Evolutionary conservation across 768 basidiomycete genomes (phyloP).

Genomic region (Lentinula boryana): DNA sequence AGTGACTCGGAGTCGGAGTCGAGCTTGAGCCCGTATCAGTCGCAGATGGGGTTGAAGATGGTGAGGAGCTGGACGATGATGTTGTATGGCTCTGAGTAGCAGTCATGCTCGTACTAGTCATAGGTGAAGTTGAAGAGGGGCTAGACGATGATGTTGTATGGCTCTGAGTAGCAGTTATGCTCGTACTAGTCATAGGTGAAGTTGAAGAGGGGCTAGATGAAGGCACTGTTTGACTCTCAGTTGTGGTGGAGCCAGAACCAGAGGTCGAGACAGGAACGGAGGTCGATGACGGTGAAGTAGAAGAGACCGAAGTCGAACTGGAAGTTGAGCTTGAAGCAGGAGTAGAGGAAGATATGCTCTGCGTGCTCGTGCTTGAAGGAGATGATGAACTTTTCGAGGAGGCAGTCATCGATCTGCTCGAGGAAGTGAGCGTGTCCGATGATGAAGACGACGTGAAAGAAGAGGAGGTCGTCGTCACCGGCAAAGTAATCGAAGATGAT

Average conservation of each 20-base stretch:
- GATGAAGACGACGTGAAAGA: background rate
- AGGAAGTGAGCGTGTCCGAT: background rate
- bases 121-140: background rate
- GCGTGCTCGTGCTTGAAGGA: background rate
- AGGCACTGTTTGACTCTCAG: background rate
- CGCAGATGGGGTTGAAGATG: background rate
- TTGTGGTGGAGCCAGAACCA: background rate
- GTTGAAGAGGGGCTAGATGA: background rate
- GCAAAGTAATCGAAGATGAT: background rate
- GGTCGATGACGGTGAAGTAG: background rate
- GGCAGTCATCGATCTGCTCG: background rate
- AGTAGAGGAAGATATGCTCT: background rate
- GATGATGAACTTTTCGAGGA: background rate
- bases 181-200: background rate
- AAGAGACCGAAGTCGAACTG: background rate
- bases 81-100: background rate
- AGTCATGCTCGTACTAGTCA: background rate
- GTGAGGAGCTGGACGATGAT: background rate
- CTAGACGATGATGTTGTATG: background rate
- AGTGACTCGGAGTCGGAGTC: background rate
- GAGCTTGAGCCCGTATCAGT: background rate
- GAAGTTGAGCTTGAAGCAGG: background rate
- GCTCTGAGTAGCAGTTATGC: background rate
- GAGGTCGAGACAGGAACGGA: background rate
- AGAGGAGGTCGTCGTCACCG: background rate